Base-by-base conservation (phyloP, 805 yeast species). In the Ogataea allantospora region DNA sequence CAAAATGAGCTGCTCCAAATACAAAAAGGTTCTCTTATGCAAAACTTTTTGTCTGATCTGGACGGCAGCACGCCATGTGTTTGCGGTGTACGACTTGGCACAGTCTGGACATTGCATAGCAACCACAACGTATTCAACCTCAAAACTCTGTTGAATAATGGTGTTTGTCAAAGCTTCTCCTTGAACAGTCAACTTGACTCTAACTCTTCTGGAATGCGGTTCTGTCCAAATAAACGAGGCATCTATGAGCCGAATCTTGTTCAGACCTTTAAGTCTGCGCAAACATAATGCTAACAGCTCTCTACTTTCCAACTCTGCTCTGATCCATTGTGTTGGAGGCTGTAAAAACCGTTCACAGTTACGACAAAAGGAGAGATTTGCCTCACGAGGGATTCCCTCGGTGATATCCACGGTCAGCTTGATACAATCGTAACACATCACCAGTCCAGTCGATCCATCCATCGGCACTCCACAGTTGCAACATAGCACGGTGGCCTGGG, bases 61-160 rank as follows among this genome's bases (percentile, higher is more conserved):
- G 24, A 95, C 95, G 19, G 91, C 79, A 21, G 99, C 97, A 65
- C 93, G 83, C 99, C 99, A 93, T 4, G 98, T 95, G 64, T 93
- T 88, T 18, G 95, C 84, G 21, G 99, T 93, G 57, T 83, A 93
- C 1, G 96, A 84, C 63, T 88, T 89, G 38, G 98, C 99, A 78
- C 99, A 93, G 67, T 91, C 98, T 3, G 96, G 83, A 72, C 99
- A 93, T 71, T 93, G 99, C 85, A 85, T 86, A 13, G 98, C 95
- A 45, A 85, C 72, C 38, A 91, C 99, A 12, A 86, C 78, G 59
- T 83, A 93, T 57, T 91, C 98, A 10, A 89, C 97, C 63, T 87
- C 97, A 59, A 91, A 88, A 17, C 84, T 77, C 66, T 93, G 99
- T 60, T 95, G 97, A 22, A 93, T 79, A 48, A 91, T 84, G 17